phyloP scores from a whole-genome alignment of 352 stramenopile species.

The Pythium rishiriense region DNA sequence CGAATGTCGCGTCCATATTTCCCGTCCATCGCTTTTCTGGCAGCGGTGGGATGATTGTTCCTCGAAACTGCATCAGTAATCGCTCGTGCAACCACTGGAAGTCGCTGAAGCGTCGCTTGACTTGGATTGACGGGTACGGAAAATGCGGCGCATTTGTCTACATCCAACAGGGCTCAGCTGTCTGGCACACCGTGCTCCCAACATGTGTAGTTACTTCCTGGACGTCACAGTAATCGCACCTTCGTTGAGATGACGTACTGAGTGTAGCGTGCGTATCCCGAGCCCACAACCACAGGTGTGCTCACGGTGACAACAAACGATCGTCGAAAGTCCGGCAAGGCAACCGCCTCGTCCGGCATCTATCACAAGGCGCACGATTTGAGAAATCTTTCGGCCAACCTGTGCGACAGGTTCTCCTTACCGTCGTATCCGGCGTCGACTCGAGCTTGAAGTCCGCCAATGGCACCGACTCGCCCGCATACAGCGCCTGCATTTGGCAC shows the following conservation, averaged over 20 bases:
- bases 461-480: conserved; percentile 65
- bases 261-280: conserved; percentile 83
- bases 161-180: background rate
- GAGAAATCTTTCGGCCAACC: background rate
- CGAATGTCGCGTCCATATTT: conserved; percentile 89
- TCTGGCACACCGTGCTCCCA: background rate
- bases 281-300: conserved; percentile 76
- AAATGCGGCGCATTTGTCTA: conserved; percentile 74
- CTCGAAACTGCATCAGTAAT: conserved; percentile 75
- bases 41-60: conserved; percentile 87
- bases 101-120: conserved; percentile 88
- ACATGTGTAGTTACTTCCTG: too few species aligned
- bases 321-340: conserved; percentile 43
- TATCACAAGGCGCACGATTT: conserved; percentile 22
- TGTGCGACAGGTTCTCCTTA: background rate
- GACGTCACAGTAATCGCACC: conserved; percentile 37
- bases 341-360: conserved; percentile 53
- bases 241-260: conserved; percentile 88
- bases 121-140: conserved; percentile 65
- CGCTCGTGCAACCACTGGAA: conserved; percentile 90
- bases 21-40: conserved; percentile 88
- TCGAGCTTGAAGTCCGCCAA: conserved; percentile 84
- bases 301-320: conserved; percentile 77
- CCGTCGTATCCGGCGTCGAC: conserved; percentile 76
- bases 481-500: conserved; percentile 83